These are phyloP conservation scores for Solanum neorickii DNA, from an alignment of 257 asterid genomes.

Conservation along the genomic window DNA sequence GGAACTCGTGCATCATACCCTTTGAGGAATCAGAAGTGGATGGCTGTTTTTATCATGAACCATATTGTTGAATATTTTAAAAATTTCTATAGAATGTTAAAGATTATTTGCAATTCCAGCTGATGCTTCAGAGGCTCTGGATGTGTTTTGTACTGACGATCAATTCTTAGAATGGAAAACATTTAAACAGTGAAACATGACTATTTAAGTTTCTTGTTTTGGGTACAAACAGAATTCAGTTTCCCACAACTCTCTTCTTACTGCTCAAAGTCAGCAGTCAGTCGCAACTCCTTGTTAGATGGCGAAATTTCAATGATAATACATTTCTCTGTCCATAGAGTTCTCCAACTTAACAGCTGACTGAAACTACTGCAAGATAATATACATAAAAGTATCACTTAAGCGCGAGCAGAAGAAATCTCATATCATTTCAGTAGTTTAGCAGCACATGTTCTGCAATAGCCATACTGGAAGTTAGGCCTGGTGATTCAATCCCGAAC, in stretches of 20 bases:
- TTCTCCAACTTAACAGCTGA: neutral
- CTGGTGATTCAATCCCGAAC: constrained; percentile 86
- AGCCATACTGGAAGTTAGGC: constrained; percentile 69
- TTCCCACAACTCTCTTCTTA: neutral
- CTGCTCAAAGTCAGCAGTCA: neutral
- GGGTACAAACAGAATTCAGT: neutral
- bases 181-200: neutral
- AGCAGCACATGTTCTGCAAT: constrained; percentile 63
- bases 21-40: neutral
- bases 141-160: neutral
- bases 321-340: neutral
- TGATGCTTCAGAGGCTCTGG: neutral
- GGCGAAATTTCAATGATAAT: neutral
- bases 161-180: neutral
- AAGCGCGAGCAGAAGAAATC: neutral
- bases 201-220: neutral
- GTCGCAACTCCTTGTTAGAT: neutral
- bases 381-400: neutral
- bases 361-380: too few relatives aligned
- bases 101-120: neutral
- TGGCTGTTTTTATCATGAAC: neutral
- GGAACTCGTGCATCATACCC: neutral
- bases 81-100: neutral
- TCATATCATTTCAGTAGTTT: constrained; percentile 2
- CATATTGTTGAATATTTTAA: neutral